phyloP scores from a whole-genome alignment of 495 filamentous ascomycete species.

The Hypoxylon subgilvum region DNA sequence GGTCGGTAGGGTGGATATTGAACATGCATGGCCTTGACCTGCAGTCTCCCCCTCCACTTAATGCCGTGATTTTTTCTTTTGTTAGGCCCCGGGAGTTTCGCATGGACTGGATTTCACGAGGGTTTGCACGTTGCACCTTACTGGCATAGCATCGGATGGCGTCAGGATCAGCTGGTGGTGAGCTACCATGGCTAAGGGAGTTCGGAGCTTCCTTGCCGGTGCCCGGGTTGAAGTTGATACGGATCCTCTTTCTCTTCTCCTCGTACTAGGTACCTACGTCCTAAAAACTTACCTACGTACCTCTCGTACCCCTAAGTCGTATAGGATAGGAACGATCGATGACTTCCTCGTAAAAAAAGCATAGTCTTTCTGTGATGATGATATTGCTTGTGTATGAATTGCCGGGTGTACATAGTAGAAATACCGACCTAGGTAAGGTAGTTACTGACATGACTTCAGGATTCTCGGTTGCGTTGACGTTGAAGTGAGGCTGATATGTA shows the following conservation, averaged over 20 bases:
- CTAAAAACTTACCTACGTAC: no score
- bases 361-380: no score
- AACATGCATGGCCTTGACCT: background rate
- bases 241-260: background rate
- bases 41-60: no score
- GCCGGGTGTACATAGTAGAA: no score
- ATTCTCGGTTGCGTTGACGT: conserved; percentile 21
- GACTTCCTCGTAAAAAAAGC: no score
- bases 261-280: no score
- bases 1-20: no score
- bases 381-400: no score
- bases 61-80: conserved; percentile 4
- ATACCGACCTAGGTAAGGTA: no score
- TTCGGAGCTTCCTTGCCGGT: background rate
- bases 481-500: conserved; percentile 20
- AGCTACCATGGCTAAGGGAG: background rate
- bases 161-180: background rate
- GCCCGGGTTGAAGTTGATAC: background rate
- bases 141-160: background rate
- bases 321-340: no score
- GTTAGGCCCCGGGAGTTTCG: conserved; percentile 1
- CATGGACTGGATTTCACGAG: background rate
- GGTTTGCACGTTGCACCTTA: background rate
- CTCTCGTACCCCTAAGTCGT: no score
- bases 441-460: no score